A percentile compares a stretch with the other conserved stretches of the same genome.
These are phyloP conservation scores for Rhodocollybia butyracea DNA, from an alignment of 768 basidiomycete species.

Conservation along the genomic window DNA sequence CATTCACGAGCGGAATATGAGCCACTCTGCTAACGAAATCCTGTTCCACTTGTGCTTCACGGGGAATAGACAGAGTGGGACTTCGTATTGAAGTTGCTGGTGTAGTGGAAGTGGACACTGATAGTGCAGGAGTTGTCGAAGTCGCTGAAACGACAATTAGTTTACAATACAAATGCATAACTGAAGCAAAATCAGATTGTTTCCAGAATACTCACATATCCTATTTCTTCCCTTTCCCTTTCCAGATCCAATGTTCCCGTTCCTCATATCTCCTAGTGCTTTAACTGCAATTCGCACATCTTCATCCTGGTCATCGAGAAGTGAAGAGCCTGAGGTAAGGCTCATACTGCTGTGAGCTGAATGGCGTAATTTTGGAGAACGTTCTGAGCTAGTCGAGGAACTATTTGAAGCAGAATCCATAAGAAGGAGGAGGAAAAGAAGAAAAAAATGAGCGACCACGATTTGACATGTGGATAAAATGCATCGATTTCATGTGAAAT, in stretches of 20 bases:
- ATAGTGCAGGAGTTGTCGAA: slow-evolving; percentile 6
- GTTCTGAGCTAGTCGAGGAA: not conserved
- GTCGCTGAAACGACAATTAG: not conserved
- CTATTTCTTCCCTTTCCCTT: too few species aligned
- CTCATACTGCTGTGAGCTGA: slow-evolving; percentile 1
- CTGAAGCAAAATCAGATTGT: too few species aligned
- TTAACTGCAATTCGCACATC: slow-evolving; percentile 75
- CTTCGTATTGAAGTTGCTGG: slow-evolving; percentile 16
- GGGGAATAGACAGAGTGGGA: slow-evolving; percentile 33
- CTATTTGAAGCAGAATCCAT: not conserved
- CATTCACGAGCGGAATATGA: slow-evolving; percentile 67
- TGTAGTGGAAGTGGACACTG: slow-evolving; percentile 11
- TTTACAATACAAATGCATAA: too few species aligned
- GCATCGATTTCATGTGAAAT: slow-evolving; percentile 3
- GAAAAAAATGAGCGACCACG: not conserved
- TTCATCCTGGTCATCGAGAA: slow-evolving; percentile 61
- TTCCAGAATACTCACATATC: too few species aligned
- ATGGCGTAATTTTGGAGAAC: not conserved
- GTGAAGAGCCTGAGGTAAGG: slow-evolving; percentile 1
- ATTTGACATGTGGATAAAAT: not conserved
- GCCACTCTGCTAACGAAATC: slow-evolving; percentile 59
- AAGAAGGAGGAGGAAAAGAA: not conserved
- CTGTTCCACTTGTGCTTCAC: slow-evolving; percentile 9
- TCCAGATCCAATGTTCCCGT: slow-evolving; percentile 26
- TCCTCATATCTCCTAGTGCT: slow-evolving; percentile 78